phyloP scores from a whole-genome alignment of 2,329 filamentous ascomycete species.

The Sphaerulina vaccinii region DNA sequence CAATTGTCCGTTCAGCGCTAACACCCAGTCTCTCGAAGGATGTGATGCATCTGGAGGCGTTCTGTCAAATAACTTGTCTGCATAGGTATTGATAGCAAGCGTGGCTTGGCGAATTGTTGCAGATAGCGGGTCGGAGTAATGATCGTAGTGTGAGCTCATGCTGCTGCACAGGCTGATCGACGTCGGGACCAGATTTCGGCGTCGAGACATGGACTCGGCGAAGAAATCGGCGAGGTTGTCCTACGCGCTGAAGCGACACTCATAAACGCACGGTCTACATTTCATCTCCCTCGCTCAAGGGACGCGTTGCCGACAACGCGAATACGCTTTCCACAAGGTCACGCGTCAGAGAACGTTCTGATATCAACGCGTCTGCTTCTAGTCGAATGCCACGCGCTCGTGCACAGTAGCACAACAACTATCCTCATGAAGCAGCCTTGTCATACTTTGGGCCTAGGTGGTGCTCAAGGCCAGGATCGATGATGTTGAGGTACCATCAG shows the following conservation, averaged over 20 bases:
- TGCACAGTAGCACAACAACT: slow-evolving; percentile 2
- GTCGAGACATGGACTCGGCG: background rate
- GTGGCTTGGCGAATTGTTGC: background rate
- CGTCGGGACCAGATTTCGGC: background rate
- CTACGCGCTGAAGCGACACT: background rate
- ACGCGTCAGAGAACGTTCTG: slow-evolving; percentile 1
- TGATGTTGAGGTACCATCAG: background rate
- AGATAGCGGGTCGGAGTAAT: background rate
- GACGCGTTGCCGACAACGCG: background rate
- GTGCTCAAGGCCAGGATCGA: background rate
- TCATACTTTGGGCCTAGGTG: background rate
- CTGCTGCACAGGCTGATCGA: background rate
- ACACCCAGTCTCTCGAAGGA: background rate
- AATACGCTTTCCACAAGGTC: background rate
- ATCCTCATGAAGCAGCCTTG: slow-evolving; percentile 12
- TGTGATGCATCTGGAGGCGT: slow-evolving; percentile 3
- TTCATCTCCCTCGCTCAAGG: slow-evolving; percentile 5
- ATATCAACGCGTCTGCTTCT: background rate
- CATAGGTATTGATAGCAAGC: background rate
- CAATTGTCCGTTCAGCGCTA: too few species aligned
- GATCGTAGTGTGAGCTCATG: background rate
- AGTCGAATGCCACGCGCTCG: slow-evolving; percentile 6
- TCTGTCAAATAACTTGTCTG: slow-evolving; percentile 4
- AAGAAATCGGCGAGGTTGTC: background rate
- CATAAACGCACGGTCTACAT: too few species aligned